These are phyloP conservation scores for Starmera amethionina DNA, from an alignment of 805 yeast genomes.

Conservation along the genomic window DNA sequence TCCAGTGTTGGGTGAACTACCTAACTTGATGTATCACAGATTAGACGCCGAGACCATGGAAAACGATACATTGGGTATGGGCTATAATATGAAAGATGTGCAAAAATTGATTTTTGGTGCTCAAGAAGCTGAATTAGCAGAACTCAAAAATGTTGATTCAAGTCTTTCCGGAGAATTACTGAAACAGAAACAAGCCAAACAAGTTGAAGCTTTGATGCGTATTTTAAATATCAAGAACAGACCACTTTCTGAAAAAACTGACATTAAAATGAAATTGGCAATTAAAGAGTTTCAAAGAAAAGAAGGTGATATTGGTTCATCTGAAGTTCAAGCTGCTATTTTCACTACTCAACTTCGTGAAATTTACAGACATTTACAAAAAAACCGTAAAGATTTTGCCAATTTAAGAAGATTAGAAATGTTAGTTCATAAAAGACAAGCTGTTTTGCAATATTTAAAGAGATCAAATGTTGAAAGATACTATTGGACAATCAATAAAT, in stretches of 20 bases:
- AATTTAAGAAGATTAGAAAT: slow-evolving; percentile 67
- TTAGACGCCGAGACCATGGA: slow-evolving; percentile 57
- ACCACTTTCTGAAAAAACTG: slow-evolving; percentile 43
- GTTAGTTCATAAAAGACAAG: slow-evolving; percentile 84
- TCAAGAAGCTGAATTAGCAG: slow-evolving; percentile 45
- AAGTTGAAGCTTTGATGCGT: slow-evolving; percentile 60
- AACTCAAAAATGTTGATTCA: slow-evolving; percentile 8
- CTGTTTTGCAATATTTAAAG: slow-evolving; percentile 72
- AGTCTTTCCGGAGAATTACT: slow-evolving; percentile 6
- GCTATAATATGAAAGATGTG: slow-evolving; percentile 52
- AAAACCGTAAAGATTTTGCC: slow-evolving; percentile 61
- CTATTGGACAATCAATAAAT: slow-evolving; percentile 75
- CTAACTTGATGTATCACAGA: slow-evolving; percentile 60
- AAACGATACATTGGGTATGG: slow-evolving; percentile 51
- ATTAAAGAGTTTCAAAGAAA: slow-evolving; percentile 69
- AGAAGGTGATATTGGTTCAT: slow-evolving; percentile 89
- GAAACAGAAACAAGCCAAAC: slow-evolving; percentile 37
- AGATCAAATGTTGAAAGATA: slow-evolving; percentile 72
- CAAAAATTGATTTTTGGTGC: slow-evolving; percentile 75
- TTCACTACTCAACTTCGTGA: slow-evolving; percentile 73
- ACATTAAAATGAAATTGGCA: slow-evolving; percentile 55
- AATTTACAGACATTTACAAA: slow-evolving; percentile 62
- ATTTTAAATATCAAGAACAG: slow-evolving; percentile 70
- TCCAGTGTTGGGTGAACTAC: slow-evolving; percentile 72
- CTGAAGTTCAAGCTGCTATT: slow-evolving; percentile 94